Percentiles rank a stretch among this genome's conserved stretches.
Evolutionary conservation across 2,329 filamentous ascomycete genomes (phyloP).

Genomic region (Hymenotorrendiella dingleyae): DNA sequence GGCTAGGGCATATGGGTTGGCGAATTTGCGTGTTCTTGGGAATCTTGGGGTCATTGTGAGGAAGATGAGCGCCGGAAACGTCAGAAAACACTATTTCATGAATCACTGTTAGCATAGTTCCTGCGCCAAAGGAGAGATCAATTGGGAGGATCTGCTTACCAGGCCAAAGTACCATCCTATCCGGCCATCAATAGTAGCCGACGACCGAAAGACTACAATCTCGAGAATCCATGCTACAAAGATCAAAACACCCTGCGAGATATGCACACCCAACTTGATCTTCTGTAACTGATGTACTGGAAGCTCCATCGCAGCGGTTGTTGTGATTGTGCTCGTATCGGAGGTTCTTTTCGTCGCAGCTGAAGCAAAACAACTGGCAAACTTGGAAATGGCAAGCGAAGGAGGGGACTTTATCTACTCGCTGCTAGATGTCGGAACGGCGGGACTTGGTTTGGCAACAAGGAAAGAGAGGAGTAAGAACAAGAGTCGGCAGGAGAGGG

Average conservation of each 20-base stretch:
- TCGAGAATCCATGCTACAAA: conserved; percentile 54
- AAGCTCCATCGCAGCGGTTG: conserved; percentile 24
- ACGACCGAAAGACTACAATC: conserved; percentile 52
- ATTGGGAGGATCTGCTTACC: conserved; percentile 38
- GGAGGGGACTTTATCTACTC: no score
- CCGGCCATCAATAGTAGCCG: conserved; percentile 46
- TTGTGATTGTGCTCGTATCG: conserved; percentile 2
- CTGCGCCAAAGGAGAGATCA: not conserved
- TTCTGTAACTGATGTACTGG: conserved; percentile 28
- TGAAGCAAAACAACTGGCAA: conserved; percentile 8
- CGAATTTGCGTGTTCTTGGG: conserved; percentile 53
- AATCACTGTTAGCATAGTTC: not conserved
- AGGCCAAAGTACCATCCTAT: conserved; percentile 60
- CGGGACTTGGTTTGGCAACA: no score
- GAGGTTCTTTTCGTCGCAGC: not conserved
- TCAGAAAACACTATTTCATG: conserved; percentile 53
- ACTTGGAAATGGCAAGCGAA: no score
- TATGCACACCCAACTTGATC: conserved; percentile 51
- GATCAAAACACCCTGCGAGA: conserved; percentile 46
- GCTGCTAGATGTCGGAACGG: no score
- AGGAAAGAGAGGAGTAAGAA: no score
- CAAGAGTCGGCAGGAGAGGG: no score
- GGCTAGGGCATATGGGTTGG: conserved; percentile 57
- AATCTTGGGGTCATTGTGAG: conserved; percentile 60
- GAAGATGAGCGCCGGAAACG: conserved; percentile 58